Percentiles rank a stretch among this genome's conserved stretches.
phyloP scores from a whole-genome alignment of 192 early-diverging fungal genomes.

The Coemansia sp. region DNA sequence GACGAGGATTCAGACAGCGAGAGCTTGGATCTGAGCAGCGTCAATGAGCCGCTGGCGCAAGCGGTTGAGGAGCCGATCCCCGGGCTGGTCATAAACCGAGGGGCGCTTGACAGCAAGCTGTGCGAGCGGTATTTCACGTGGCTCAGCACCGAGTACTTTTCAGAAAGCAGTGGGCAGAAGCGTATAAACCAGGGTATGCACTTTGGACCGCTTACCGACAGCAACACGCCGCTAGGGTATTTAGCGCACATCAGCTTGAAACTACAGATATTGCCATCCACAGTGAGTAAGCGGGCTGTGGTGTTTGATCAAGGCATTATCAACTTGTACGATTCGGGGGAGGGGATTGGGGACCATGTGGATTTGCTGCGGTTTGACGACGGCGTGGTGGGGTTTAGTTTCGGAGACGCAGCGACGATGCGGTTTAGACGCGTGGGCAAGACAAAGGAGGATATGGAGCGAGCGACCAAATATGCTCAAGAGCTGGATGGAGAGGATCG shows the following conservation, averaged over 20 bases:
- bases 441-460: neutral
- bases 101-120: neutral
- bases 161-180: neutral
- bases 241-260: neutral
- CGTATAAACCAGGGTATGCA: constrained; percentile 41
- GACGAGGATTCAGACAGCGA: neutral
- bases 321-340: constrained; percentile 52
- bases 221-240: constrained; percentile 12
- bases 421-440: constrained; percentile 16
- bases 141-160: constrained; percentile 32
- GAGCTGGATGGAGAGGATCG: neutral
- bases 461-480: constrained; percentile 9
- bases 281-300: neutral
- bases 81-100: constrained; percentile 12
- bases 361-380: constrained; percentile 57
- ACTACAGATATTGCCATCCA: neutral
- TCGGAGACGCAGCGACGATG: constrained; percentile 43
- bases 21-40: too few species aligned
- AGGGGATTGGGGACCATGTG: constrained; percentile 53
- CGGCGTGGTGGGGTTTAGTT: constrained; percentile 46
- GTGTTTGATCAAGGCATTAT: constrained; percentile 53
- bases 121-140: constrained; percentile 19
- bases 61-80: constrained; percentile 9
- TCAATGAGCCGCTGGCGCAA: neutral
- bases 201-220: constrained; percentile 18